Percentiles rank a stretch among this genome's conserved stretches.
These are phyloP conservation scores for Helicostylum pulchrum DNA, from an alignment of 192 early-diverging fungal species.

Conservation along the genomic window DNA sequence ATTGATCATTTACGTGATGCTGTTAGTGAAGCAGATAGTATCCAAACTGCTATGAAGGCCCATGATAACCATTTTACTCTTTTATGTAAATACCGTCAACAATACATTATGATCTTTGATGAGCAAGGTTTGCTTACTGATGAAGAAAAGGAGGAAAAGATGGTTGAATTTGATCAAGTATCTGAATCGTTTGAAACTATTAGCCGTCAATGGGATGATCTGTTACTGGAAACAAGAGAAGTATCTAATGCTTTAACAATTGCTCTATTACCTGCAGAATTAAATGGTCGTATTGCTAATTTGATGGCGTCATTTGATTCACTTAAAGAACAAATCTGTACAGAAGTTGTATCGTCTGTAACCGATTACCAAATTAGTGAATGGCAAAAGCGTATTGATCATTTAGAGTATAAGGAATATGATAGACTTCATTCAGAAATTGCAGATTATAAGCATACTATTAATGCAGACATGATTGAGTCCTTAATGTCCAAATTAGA, in stretches of 20 bases:
- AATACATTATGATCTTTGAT: slow-evolving; percentile 14
- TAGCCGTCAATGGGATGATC: slow-evolving; percentile 5
- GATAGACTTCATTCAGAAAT: slow-evolving; percentile 10
- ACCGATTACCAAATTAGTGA: slow-evolving; percentile 19
- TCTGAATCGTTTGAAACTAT: neutral
- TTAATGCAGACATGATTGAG: slow-evolving; percentile 1
- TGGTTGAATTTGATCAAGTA: slow-evolving; percentile 11
- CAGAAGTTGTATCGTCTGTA: neutral
- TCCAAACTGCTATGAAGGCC: slow-evolving; percentile 15
- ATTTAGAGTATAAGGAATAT: slow-evolving; percentile 19
- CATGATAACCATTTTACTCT: slow-evolving; percentile 10
- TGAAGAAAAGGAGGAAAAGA: slow-evolving; percentile 1
- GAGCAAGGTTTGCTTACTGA: slow-evolving; percentile 5
- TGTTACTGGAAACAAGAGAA: slow-evolving; percentile 6
- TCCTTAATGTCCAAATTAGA: slow-evolving; percentile 5
- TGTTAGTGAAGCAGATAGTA: slow-evolving; percentile 21
- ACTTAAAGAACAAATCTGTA: slow-evolving; percentile 6
- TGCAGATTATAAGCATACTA: slow-evolving; percentile 3
- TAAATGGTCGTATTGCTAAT: slow-evolving; percentile 5
- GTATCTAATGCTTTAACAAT: neutral
- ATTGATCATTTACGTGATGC: slow-evolving; percentile 19
- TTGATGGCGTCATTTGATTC: slow-evolving; percentile 7
- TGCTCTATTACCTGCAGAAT: slow-evolving; percentile 16
- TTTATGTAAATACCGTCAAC: slow-evolving; percentile 1
- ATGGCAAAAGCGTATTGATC: slow-evolving; percentile 27